Base-by-base conservation (phyloP, 1,139 yeast species). In the Torulaspora pretoriensis region DNA sequence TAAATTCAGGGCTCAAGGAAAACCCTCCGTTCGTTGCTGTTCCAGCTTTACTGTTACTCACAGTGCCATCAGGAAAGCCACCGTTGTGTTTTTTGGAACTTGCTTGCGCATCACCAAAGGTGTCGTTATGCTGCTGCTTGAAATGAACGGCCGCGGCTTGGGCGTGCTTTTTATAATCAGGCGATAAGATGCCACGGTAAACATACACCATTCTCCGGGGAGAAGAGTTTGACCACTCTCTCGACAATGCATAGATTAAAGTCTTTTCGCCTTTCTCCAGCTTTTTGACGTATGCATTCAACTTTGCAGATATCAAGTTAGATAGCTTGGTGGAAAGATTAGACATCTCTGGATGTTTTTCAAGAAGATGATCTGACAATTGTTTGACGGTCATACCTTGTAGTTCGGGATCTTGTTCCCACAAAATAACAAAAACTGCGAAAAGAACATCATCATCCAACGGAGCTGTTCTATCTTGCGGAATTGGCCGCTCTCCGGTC, bases 211-310 rank as follows among this genome's bases (percentile, higher is more conserved):
- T 85, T 70, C 95, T 74, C 59, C 85, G 82, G 38, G 95, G 95
- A 4, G 87, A 80, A 12, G 90, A 87, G 63, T 83, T 90, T 2
- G 92, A 90, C 95, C 95, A 85, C 63, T 84, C 92, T 67, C 95
- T 75, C 2, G 88, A 81, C 42, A 85, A 68, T 19, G 92, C 87
- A 61, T 84, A 84, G 48, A 75, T 76, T 58, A 85, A 71, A 39
- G 78, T 75, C 51, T 79, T 72, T 61, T 84, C 94, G 52, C 92
- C 92, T 55, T 73, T 81, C 64, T 85, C 94, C 26, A 84, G 87
- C 56, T 89, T 74, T 61, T 85, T 85, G 38, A 84, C 92, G 58
- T 85, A 85, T 14, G 94, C 92, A 62, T 85, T 85, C 55, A 85
- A 69, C 60, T 85, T 85, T 10, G 95, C 95, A 55, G 84, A 77